A percentile compares a stretch with the other conserved stretches of the same genome.
These are phyloP conservation scores for Dipteronia dyeriana DNA, from an alignment of 345 rosid species.

Conservation along the genomic window DNA sequence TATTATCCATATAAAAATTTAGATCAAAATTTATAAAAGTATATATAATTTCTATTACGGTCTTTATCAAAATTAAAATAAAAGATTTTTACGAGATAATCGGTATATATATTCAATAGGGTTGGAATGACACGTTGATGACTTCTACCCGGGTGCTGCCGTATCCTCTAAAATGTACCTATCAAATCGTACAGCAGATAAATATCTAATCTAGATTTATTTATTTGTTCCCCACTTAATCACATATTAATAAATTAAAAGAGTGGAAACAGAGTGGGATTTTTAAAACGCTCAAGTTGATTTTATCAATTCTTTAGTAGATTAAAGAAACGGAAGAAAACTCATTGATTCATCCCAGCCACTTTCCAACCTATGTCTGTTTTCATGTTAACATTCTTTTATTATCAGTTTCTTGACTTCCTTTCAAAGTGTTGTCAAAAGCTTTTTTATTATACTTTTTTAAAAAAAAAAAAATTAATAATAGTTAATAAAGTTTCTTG, in stretches of 20 bases:
- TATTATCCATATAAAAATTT: too few relatives aligned
- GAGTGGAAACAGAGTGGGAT: neutral
- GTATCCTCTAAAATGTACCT: neutral
- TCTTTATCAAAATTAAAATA: too few relatives aligned
- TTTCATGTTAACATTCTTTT: neutral
- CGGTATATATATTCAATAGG: too few relatives aligned
- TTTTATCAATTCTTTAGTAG: neutral
- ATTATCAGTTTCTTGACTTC: too few relatives aligned
- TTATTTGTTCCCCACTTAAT: neutral
- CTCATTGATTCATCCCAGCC: neutral
- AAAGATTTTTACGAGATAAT: too few relatives aligned
- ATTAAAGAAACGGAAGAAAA: neutral
- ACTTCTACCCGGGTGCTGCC: neutral
- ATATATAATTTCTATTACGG: too few relatives aligned
- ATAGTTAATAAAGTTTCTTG: too few relatives aligned
- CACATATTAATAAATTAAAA: neutral
- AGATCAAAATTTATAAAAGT: too few relatives aligned
- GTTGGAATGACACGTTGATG: too few relatives aligned
- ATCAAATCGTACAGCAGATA: neutral
- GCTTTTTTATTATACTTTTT: too few relatives aligned
- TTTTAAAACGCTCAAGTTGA: neutral
- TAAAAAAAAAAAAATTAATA: too few relatives aligned
- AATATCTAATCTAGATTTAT: neutral
- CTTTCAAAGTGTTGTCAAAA: too few relatives aligned
- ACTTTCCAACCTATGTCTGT: slow-evolving; percentile 3